These are phyloP conservation scores for Hericium alpestre DNA, from an alignment of 768 basidiomycete genomes.

Conservation along the genomic window DNA sequence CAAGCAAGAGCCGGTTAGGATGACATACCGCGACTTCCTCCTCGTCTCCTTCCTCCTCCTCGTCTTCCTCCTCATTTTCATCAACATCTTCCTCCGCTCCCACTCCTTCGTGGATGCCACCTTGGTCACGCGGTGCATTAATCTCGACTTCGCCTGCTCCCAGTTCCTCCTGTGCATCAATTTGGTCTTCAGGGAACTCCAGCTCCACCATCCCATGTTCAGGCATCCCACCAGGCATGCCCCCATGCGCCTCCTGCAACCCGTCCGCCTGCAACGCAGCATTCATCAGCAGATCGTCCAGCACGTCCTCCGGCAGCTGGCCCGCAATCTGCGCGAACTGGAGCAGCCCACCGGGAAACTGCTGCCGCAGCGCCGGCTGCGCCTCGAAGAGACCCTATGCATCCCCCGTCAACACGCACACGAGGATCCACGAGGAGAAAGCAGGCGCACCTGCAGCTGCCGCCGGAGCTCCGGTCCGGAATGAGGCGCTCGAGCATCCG, in stretches of 20 bases:
- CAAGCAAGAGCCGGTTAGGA: not conserved
- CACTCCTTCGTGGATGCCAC: conserved; percentile 1
- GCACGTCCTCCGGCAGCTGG: conserved; percentile 11
- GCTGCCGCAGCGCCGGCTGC: conserved; percentile 40
- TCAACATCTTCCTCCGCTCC: not conserved
- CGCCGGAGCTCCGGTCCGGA: conserved; percentile 45
- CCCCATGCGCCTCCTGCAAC: conserved; percentile 1
- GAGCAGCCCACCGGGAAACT: conserved; percentile 56
- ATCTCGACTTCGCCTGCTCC: not conserved
- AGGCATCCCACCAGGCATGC: conserved; percentile 11
- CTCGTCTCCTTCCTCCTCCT: conserved; percentile 6
- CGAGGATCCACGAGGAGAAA: not conserved
- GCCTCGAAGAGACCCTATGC: conserved; percentile 45
- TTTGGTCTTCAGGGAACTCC: conserved; percentile 2
- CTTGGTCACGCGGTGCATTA: not conserved
- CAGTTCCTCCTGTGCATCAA: not conserved
- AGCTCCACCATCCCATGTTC: conserved; percentile 13
- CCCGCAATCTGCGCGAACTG: conserved; percentile 26
- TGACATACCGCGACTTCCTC: not conserved
- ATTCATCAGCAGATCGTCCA: conserved; percentile 9
- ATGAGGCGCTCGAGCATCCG: conserved; percentile 45
- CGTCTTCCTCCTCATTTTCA: conserved; percentile 8
- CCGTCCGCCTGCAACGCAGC: conserved; percentile 9
- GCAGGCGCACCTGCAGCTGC: conserved; percentile 40
- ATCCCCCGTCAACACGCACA: conserved; percentile 1